Evolutionary conservation across 352 stramenopile species (phyloP).

Genomic region (Saprolegnia diclina): DNA sequence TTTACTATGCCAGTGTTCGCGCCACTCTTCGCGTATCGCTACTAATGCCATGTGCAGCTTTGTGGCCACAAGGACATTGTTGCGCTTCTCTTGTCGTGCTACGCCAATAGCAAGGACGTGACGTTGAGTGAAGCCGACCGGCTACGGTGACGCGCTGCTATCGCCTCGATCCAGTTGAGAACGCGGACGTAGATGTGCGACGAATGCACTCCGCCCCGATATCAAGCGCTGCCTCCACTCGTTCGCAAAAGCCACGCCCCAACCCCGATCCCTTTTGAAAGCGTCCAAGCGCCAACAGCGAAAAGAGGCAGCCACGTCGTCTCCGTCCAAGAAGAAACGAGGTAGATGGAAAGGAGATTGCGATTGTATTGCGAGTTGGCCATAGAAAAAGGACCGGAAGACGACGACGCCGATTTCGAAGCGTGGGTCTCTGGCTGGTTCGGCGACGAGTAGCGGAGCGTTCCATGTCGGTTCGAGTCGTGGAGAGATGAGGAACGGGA

Average conservation of each 20-base stretch:
- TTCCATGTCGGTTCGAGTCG: no score
- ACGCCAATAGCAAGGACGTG: background rate
- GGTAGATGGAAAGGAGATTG: no score
- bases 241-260: background rate
- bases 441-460: no score
- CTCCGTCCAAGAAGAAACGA: no score
- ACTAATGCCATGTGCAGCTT: background rate
- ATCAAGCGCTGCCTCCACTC: background rate
- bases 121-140: background rate
- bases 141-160: background rate
- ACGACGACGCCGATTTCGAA: no score
- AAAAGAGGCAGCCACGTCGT: no score
- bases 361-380: no score
- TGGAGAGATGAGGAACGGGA: no score
- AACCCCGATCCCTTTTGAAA: no score
- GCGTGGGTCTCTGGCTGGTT: no score
- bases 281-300: no score
- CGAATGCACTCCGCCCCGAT: background rate
- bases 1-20: conserved; percentile 9
- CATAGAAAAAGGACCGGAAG: no score
- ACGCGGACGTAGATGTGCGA: background rate
- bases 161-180: background rate
- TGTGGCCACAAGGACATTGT: conserved; percentile 4
- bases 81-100: background rate
- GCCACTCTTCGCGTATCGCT: background rate